A percentile compares a stretch with the other conserved stretches of the same genome.
phyloP scores from a whole-genome alignment of 208 protist species.

The Wallacemonas collosoma region DNA sequence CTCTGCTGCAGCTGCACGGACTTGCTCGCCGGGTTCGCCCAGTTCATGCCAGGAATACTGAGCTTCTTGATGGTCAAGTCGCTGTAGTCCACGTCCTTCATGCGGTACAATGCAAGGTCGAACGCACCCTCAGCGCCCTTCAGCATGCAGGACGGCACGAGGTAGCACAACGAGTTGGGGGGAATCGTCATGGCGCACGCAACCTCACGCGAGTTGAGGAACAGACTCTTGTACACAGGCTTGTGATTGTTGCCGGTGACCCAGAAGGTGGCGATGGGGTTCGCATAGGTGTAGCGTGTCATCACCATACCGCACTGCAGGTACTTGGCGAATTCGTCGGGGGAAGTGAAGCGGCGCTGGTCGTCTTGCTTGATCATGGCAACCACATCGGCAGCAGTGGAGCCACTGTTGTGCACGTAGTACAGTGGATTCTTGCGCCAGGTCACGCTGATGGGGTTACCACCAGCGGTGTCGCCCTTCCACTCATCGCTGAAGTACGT shows the following conservation, averaged over 20 bases:
- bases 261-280: conserved; percentile 61
- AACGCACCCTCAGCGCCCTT: conserved; percentile 38
- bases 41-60: conserved; percentile 41
- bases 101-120: conserved; percentile 41
- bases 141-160: conserved; percentile 48
- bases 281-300: conserved; percentile 37
- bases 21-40: conserved; percentile 37
- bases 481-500: conserved; percentile 48
- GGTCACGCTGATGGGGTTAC: conserved; percentile 36
- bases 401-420: conserved; percentile 39
- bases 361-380: conserved; percentile 62
- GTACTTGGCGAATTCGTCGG: conserved; percentile 48
- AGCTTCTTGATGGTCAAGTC: conserved; percentile 44
- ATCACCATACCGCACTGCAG: conserved; percentile 76
- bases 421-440: conserved; percentile 54
- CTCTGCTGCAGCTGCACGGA: conserved; percentile 41
- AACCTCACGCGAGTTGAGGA: conserved; percentile 58
- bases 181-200: conserved; percentile 43
- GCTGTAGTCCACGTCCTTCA: conserved; percentile 31
- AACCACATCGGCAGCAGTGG: conserved; percentile 28
- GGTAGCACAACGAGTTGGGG: conserved; percentile 53
- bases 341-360: conserved; percentile 49
- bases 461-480: conserved; percentile 38
- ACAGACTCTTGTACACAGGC: conserved; percentile 70
- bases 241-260: conserved; percentile 83